Evolutionary conservation across 2,329 filamentous ascomycete genomes (phyloP), one percentile per base, ranked within the genome.

Genomic region (Curvularia hawaiiensis): DNA sequence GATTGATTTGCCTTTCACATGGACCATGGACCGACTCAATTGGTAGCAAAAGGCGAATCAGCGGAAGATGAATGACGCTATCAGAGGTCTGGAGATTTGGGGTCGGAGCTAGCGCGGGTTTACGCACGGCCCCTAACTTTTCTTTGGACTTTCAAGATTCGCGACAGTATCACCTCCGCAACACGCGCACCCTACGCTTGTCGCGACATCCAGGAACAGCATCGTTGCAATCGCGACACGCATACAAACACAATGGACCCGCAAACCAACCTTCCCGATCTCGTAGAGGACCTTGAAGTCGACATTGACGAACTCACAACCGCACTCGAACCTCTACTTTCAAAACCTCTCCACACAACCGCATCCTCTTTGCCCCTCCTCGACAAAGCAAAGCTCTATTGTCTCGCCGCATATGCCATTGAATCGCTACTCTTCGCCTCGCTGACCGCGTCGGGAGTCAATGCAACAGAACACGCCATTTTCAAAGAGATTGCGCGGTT

Each of bases 381-480:
- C 59, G 94, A 98, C 80, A 93, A 92, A 79, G 92, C 95, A 8
- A 97, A 98, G 79, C 87, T 97, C 58, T 92, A 96, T 73, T 88
- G 95, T n/a, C 82, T 96, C 20, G 83, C 89, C 50, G 90, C 92
- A 18, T 99, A 98, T 75, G 85, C 93, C 0, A 88, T 99, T 62
- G 94, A 98, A 72, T 96, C 93, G 0, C 80, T 97, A 10, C 80
- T 99, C 8, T 98, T 96, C 77, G 90, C 90, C 51, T 89, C 90
- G 61, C 82, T 99, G 22, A 88, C 88, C 60, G 84, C 97, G 9
- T 88, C 92, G 65, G 92, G 90, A 56, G 83, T 88, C 30, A 65
- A 97, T 70, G 88, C 90, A n/a, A 92, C 90, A 75, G 84, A 90
- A 51, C 94, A 98, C 73, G 85, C 91, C 28, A 86, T 99, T 58